A percentile compares a stretch with the other conserved stretches of the same genome.
Evolutionary conservation across 371 early-diverging fungal species (phyloP).

Genomic region (Apophysomyces ossiformis): DNA sequence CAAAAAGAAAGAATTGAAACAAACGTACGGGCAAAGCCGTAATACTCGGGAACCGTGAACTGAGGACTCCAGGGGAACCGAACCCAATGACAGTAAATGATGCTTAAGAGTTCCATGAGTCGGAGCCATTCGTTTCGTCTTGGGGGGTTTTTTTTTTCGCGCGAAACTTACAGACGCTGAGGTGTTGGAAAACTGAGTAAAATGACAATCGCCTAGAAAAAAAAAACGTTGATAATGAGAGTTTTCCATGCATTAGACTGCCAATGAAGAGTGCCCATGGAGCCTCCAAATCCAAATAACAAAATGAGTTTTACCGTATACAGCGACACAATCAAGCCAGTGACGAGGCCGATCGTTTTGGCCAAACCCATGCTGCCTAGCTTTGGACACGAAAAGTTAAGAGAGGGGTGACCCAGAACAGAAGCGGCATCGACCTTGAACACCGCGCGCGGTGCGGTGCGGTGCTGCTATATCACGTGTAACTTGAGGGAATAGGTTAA

Average conservation of each 20-base stretch:
- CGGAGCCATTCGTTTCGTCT: not conserved
- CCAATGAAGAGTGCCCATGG: not conserved
- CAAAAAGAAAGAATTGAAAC: no score
- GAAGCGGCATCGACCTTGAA: not conserved
- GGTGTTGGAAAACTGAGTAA: slow-evolving; percentile 39
- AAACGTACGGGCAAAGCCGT: slow-evolving; percentile 51
- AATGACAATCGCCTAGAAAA: slow-evolving; percentile 32
- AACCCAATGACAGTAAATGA: slow-evolving; percentile 48
- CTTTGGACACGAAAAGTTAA: not conserved
- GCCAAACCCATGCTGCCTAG: slow-evolving; percentile 16
- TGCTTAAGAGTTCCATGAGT: slow-evolving; percentile 18
- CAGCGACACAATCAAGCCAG: slow-evolving; percentile 1
- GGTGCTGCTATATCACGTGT: slow-evolving; percentile 2
- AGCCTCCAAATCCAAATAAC: not conserved
- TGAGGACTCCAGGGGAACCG: slow-evolving; percentile 30
- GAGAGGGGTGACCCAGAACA: not conserved
- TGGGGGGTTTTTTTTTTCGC: slow-evolving; percentile 6
- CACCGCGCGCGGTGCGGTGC: slow-evolving; percentile 1
- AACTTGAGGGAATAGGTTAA: not conserved
- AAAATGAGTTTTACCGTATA: slow-evolving; percentile 18
- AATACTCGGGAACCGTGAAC: slow-evolving; percentile 40
- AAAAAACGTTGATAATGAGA: not conserved
- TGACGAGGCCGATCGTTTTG: slow-evolving; percentile 6
- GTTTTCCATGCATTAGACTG: not conserved
- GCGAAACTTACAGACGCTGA: slow-evolving; percentile 36